Evolutionary conservation across 1,284 basidiomycete genomes (phyloP).

Genomic region (Porodaedalea pini): DNA sequence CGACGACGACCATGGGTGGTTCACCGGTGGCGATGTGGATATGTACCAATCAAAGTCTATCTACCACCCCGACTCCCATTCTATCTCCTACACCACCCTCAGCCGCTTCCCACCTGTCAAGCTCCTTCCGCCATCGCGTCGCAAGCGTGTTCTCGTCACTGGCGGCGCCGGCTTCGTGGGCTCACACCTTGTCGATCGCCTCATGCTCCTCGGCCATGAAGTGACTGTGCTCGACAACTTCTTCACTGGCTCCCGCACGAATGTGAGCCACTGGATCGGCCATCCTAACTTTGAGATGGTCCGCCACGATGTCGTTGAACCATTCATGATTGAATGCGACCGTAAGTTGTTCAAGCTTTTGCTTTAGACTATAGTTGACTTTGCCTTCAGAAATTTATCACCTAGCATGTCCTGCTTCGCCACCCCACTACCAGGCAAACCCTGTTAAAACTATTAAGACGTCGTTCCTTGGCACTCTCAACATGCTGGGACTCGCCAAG

Average conservation of each 20-base stretch:
- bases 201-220: conserved; percentile 97
- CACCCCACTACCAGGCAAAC: conserved; percentile 93
- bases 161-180: conserved; percentile 98
- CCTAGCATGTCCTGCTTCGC: conserved; percentile 93
- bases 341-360: conserved; percentile 50
- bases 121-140: conserved; percentile 70
- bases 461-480: conserved; percentile 94
- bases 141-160: conserved; percentile 91
- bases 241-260: conserved; percentile 95
- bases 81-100: conserved; percentile 89
- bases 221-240: conserved; percentile 98
- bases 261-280: conserved; percentile 91
- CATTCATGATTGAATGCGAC: conserved; percentile 96
- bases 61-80: conserved; percentile 70
- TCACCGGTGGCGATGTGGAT: conserved; percentile 47
- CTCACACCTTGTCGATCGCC: conserved; percentile 93
- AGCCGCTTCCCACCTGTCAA: conserved; percentile 89
- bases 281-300: conserved; percentile 99
- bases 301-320: conserved; percentile 94
- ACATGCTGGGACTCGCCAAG: conserved; percentile 98
- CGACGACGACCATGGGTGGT: conserved; percentile 47
- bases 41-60: conserved; percentile 79
- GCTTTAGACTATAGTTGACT: conserved; percentile 3
- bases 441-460: conserved; percentile 97
- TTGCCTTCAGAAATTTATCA: conserved; percentile 85